These are phyloP conservation scores for Nannizzia gypsea DNA, from an alignment of 2,329 filamentous ascomycete species.

Conservation along the genomic window DNA sequence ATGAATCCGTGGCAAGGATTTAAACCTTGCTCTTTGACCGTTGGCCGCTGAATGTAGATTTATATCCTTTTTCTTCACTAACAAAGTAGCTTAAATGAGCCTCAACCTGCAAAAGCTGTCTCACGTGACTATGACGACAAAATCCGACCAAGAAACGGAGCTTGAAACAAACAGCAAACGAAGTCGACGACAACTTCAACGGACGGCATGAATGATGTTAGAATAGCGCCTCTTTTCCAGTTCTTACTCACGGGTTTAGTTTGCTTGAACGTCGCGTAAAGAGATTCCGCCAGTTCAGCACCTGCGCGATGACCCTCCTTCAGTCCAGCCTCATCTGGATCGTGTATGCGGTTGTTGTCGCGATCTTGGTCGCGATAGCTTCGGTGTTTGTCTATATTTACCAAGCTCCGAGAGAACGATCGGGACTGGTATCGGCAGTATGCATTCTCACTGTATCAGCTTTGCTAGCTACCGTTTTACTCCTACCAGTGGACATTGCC, in stretches of 20 bases:
- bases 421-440: conserved; percentile 66
- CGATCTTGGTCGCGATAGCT: conserved; percentile 61
- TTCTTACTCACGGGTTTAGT: not conserved
- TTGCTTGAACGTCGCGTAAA: not conserved
- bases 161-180: not conserved
- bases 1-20: too few species aligned
- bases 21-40: too few species aligned
- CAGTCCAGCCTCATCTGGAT: conserved; percentile 92
- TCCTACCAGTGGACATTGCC: conserved; percentile 90
- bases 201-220: not conserved
- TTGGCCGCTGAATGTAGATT: too few species aligned
- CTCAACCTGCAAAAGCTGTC: not conserved
- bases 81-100: too few species aligned
- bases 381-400: conserved; percentile 83
- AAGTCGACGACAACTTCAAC: not conserved
- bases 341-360: conserved; percentile 74
- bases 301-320: conserved; percentile 50
- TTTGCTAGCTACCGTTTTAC: conserved; percentile 79
- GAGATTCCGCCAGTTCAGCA: not conserved
- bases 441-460: conserved; percentile 78
- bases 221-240: not conserved
- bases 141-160: not conserved
- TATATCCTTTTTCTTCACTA: too few species aligned
- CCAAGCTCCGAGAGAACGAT: conserved; percentile 79
- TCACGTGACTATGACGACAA: not conserved